These are phyloP conservation scores for Ophiocordyceps camponoti-leonardi DNA, from an alignment of 2,329 filamentous ascomycete species.

Conservation along the genomic window DNA sequence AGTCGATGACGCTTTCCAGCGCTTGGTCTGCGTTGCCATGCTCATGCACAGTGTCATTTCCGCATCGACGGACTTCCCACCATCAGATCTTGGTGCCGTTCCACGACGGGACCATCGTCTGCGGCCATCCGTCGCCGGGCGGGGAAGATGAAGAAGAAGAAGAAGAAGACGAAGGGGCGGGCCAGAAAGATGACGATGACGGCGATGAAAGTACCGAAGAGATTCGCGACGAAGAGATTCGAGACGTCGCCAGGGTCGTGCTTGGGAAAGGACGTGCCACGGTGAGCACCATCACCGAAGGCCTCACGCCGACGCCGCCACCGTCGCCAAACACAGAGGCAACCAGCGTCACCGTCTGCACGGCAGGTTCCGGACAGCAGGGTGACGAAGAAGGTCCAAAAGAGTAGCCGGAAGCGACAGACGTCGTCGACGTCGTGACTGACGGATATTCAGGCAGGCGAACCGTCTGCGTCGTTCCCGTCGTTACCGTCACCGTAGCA, in stretches of 20 bases:
- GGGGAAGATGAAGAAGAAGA: too few relatives aligned
- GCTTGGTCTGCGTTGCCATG: conserved; percentile 6
- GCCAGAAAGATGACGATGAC: conserved; percentile 1
- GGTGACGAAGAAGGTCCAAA: background rate
- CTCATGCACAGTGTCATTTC: background rate
- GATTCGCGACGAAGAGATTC: too few relatives aligned
- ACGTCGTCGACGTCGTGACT: background rate
- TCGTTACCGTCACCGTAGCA: conserved; percentile 11
- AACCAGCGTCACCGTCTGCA: background rate
- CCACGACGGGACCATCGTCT: conserved; percentile 14
- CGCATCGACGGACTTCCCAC: background rate
- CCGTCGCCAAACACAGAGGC: background rate
- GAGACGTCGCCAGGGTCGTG: conserved; percentile 1
- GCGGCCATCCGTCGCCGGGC: conserved; percentile 4
- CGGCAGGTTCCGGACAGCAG: background rate
- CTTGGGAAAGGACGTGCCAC: background rate
- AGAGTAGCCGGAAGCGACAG: background rate
- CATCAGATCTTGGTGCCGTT: conserved; percentile 10
- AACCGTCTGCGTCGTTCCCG: background rate
- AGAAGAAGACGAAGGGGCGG: conserved; percentile 1
- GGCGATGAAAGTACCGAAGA: conserved; percentile 2
- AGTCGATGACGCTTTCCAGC: conserved; percentile 4
- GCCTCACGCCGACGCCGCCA: background rate
- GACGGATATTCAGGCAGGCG: background rate
- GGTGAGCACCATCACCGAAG: background rate